Evolutionary conservation across 352 stramenopile genomes (phyloP), one percentile per base, ranked within the genome.

Genomic region (Globisporangium spinosum): DNA sequence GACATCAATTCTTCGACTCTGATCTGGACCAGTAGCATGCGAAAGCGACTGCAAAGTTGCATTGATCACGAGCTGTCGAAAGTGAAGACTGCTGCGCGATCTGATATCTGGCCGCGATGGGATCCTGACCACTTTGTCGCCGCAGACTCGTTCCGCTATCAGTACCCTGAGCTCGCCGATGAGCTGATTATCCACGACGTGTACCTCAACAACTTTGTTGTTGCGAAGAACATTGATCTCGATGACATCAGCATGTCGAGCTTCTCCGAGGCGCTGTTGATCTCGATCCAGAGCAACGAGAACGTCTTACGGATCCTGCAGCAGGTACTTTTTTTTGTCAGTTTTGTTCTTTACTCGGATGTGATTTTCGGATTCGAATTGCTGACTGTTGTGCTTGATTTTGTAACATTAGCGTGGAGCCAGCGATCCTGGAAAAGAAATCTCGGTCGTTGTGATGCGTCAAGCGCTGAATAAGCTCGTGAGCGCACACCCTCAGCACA

Each of bases 81-180:
- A 62, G 82, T 94, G n/a, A 82, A 87, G 67, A 77, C 74, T 4
- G 83, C 83, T 9, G 80, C 80, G 5, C 67, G 63, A 13, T 67
- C 81, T 0, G 77, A 83, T 45, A 74, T 73, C 0, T 95, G 86
- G 86, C 88, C 88, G 20, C 82, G 79, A 13, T 95, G 88, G 88
- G 72, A 94, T 35, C 85, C 83, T 0, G 84, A 95, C 29, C 86
- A 95, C 57, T 94, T 95, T 68, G 69, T 95, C n/a, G 88, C 88
- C 3, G 85, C 85, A 6, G 88, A 94, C 67, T 94, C 88, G 43
- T 95, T 93, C 69, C 85, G 82, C 7, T 95, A 95, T 47, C 83
- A 93, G 59, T 95, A 95, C 64, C 77, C 82, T 1, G 85, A 93
- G 43, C 74, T 95, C 4, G 63, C 77, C 1, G 77, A 94, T 58